Conservation (phyloP, 1,139 yeast genomes). For the Cylindricascospora bacillispora region DNA sequence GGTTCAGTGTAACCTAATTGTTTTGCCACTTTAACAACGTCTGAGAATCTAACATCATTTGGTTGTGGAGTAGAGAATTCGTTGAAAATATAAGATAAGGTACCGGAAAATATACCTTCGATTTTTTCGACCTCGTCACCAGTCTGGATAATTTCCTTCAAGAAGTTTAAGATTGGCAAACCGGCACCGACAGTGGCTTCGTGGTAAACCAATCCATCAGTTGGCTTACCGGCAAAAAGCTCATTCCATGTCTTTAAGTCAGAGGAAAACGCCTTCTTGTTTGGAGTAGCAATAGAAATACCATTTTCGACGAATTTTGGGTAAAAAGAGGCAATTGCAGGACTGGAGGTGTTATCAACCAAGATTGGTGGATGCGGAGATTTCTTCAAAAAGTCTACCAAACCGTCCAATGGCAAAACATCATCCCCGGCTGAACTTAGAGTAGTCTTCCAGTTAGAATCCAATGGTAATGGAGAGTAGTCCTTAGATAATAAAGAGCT, state of each 20-base stretch:
- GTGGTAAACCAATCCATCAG: conserved; percentile 73
- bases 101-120: conserved; percentile 95
- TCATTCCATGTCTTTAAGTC: conserved; percentile 62
- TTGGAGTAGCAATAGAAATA: conserved; percentile 92
- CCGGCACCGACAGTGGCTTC: conserved; percentile 99
- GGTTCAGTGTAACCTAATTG: conserved; percentile 95
- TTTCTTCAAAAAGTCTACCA: conserved; percentile 48
- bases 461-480: conserved; percentile 56
- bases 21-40: conserved; percentile 80
- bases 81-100: conserved; percentile 91
- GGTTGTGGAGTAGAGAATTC: conserved; percentile 66
- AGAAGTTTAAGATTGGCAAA: conserved; percentile 79
- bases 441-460: conserved; percentile 38
- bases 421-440: conserved; percentile 37
- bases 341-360: conserved; percentile 89
- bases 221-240: conserved; percentile 44
- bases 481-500: conserved; percentile 57
- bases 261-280: conserved; percentile 94
- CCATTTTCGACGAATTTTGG: conserved; percentile 64
- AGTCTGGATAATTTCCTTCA: conserved; percentile 75
- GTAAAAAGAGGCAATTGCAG: conserved; percentile 59
- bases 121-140: conserved; percentile 86
- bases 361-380: conserved; percentile 68
- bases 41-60: conserved; percentile 64
- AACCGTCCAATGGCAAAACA: conserved; percentile 43